Evolutionary conservation across 768 basidiomycete species (phyloP).

Genomic region (Auricularia cornea): DNA sequence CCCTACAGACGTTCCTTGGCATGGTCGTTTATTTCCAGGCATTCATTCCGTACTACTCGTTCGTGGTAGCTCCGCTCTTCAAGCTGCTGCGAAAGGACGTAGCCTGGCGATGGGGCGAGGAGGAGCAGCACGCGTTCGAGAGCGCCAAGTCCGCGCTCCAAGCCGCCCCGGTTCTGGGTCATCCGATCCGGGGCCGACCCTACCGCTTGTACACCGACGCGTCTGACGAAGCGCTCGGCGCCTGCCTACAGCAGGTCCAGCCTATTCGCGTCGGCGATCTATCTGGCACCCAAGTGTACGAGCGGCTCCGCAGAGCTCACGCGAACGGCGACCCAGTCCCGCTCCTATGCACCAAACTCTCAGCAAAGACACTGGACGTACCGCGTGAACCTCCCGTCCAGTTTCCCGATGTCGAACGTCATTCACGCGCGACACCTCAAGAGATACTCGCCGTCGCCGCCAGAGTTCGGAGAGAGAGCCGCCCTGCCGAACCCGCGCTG

Average conservation of each 20-base stretch:
- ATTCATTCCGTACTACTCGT: constrained; percentile 18
- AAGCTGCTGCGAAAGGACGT: constrained; percentile 1
- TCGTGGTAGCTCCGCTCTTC: constrained; percentile 27
- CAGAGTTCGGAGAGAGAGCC: constrained; percentile 12
- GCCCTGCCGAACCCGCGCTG: too few relatives aligned
- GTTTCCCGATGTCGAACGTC: constrained; percentile 24
- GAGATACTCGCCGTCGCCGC: constrained; percentile 16
- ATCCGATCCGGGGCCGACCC: constrained; percentile 21
- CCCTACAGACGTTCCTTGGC: constrained; percentile 28
- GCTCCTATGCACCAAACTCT: too few relatives aligned
- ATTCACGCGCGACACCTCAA: constrained; percentile 28
- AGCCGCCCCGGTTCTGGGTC: constrained; percentile 25
- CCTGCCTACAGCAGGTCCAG: too few relatives aligned
- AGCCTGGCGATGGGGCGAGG: background rate
- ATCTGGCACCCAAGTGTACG: too few relatives aligned
- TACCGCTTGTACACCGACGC: too few relatives aligned
- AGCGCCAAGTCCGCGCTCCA: constrained; percentile 21
- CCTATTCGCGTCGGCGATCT: too few relatives aligned
- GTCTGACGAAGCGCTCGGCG: too few relatives aligned
- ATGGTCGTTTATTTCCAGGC: constrained; percentile 30
- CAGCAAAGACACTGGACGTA: too few relatives aligned
- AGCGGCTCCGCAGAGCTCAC: too few relatives aligned
- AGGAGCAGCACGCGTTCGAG: constrained; percentile 21
- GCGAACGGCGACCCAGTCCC: too few relatives aligned
- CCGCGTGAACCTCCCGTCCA: constrained; percentile 19